Conservation (phyloP, 768 basidiomycete genomes). For the Mycena kentingensis region DNA sequence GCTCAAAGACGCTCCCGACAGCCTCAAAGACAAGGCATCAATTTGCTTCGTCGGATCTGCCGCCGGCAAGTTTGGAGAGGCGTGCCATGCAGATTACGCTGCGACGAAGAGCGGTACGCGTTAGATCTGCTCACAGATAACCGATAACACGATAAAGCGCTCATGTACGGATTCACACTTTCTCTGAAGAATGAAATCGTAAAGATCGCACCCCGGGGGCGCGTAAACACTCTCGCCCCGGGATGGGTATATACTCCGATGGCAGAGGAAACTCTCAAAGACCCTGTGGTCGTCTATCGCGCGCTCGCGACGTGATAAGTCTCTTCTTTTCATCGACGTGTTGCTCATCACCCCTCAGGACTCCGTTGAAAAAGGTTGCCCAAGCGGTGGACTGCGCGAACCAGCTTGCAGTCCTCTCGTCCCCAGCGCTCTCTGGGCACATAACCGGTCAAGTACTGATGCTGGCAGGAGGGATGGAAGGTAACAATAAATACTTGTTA, state of each 20-base stretch:
- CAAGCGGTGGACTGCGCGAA: constrained; percentile 62
- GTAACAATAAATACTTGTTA: constrained; percentile 30
- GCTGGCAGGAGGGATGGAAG: constrained; percentile 82
- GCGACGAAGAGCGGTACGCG: constrained; percentile 63
- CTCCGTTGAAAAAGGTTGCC: constrained; percentile 70
- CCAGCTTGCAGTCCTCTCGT: constrained; percentile 65
- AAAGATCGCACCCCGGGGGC: constrained; percentile 65
- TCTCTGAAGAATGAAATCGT: constrained; percentile 82
- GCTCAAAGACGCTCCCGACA: constrained; percentile 40
- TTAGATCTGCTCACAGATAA: not conserved
- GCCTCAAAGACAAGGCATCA: constrained; percentile 54
- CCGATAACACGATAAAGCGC: constrained; percentile 38
- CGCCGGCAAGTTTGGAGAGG: constrained; percentile 74
- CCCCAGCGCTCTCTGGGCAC: constrained; percentile 64
- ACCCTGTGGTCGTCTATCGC: constrained; percentile 54
- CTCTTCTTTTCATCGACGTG: not conserved
- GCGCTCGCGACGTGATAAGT: constrained; percentile 66
- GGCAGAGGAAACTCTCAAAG: constrained; percentile 57
- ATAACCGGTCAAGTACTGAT: constrained; percentile 70
- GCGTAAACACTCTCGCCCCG: constrained; percentile 72
- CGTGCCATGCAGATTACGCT: constrained; percentile 67
- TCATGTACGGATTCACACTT: constrained; percentile 73
- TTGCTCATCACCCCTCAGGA: constrained; percentile 38
- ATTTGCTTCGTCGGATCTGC: constrained; percentile 72
- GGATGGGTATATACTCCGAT: constrained; percentile 70